Percentiles rank a stretch among this genome's conserved stretches.
These are phyloP conservation scores for Saraca asoca DNA, from an alignment of 331 rosid species.

Conservation along the genomic window DNA sequence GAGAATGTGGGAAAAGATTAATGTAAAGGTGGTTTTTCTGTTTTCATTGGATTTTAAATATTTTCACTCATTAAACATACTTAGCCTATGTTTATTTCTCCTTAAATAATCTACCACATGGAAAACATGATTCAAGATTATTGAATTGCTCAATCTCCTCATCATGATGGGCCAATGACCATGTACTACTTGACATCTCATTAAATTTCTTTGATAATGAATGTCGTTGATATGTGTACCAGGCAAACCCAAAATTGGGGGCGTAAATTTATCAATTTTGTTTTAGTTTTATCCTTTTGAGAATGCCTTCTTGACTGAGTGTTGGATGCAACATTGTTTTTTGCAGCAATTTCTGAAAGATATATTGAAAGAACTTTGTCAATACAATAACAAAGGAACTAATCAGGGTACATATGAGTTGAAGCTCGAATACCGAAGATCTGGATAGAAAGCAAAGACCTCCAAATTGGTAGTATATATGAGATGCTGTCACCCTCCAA, in stretches of 20 bases:
- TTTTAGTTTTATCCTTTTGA: background rate
- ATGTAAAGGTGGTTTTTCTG: background rate
- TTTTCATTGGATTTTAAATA: no score
- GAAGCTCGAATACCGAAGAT: constrained; percentile 85
- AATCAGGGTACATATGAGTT: constrained; percentile 89
- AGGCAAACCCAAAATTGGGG: no score
- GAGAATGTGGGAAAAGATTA: background rate
- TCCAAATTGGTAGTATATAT: constrained; percentile 30
- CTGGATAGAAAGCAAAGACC: constrained; percentile 41
- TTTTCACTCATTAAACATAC: no score
- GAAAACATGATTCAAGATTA: no score
- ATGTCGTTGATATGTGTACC: no score
- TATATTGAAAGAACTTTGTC: constrained; percentile 76
- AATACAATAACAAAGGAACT: constrained; percentile 87
- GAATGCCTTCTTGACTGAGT: background rate
- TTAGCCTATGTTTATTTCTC: no score
- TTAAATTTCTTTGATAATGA: no score
- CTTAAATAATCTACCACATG: no score
- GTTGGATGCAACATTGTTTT: constrained; percentile 23
- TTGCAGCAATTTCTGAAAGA: constrained; percentile 95
- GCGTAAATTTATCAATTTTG: background rate
- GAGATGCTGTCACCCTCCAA: constrained; percentile 15
- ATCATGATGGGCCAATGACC: no score
- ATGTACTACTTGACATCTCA: no score
- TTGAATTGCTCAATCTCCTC: no score